Evolutionary conservation across 805 yeast species (phyloP), one percentile per base, ranked within the genome.

Genomic region (Ogataea populi-albae): DNA sequence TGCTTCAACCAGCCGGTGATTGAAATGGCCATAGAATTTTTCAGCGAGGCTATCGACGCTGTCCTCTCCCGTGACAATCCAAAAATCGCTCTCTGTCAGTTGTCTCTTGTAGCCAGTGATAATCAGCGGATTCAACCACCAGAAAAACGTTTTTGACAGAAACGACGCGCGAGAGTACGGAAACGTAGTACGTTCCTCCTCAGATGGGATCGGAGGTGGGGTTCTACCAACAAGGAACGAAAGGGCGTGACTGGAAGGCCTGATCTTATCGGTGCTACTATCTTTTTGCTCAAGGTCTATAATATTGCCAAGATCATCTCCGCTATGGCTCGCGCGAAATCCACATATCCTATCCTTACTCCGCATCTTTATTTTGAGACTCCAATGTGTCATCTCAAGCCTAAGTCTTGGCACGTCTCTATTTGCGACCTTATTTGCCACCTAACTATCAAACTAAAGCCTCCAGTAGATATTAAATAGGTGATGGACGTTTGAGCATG

Each of bases 81-180:
- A 82, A 41, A 82, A 57, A 59, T 84, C 91, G 31, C 72, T 70
- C 3, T 81, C 76, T 24, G 72, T 73, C 32, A 84, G 59, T 0
- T 87, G 80, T 49, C 91, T 66, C 55, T 76, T 79, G 54, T 84
- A 84, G 6, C 91, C 91, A 5, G 73, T 70, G 12, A 61, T 58
- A 63, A 85, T 58, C 22, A 83, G 47, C 0, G 86, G 86, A 20
- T 61, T 50, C 30, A 84, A 59, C 91, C 93, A 84, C 75, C 79
- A 70, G 54, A 81, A 77, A 48, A 77, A 75, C 17, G 66, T 45
- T 40, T 68, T 55, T 4, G 66, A 66, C 2, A 77, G 10, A 1
- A 55, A 35, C 41, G 69, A 72, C 0, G 66, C 50, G 16, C 45
- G 50, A 6, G 57, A 57, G 61, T 73, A 60, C 2, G 81, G 81